Evolutionary conservation across 768 basidiomycete species (phyloP), one percentile per base, ranked within the genome.

Genomic region (Termitomyces sp.): DNA sequence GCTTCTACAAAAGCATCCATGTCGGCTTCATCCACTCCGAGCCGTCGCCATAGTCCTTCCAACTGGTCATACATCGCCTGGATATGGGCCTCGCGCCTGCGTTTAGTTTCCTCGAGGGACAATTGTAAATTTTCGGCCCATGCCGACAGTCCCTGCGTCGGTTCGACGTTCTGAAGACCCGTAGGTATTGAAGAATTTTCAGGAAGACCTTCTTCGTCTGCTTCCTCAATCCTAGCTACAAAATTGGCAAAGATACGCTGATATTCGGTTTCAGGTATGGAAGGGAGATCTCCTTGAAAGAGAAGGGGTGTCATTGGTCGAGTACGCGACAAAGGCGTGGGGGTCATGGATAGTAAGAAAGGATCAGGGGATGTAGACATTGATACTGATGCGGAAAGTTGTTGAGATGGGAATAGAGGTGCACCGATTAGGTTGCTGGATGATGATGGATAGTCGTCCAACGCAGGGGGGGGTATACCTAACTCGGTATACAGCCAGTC

Each of bases 11-110:
- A 99, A n/a, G 79, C 83, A 62, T 98, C 93, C 83, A 94, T 93
- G 42, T 87, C 88, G 0, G 69, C 71, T 45, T 94, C 90, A 0
- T 79, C 68, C 5, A 96, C 85, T 13, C 92, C 94, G 55, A 98
- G 77, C 53, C 94, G 74, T 55, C 79, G 80, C 96, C 96, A 99
- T 3, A 98, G 79, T 0, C 85, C 85, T 66, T 96, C 95, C 1
- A 99, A 79, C 59, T 93, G 85, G 68, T 98, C 94, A 64, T 94
- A 99, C 77, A 98, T 88, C 0, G 86, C 80, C 67, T 99, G 96
- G 29, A 99, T 98, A 59, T 87, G 84, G 1, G 81, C 72, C 63
- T 96, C 94, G 12, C 94, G 80, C 29, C 80, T 73, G 35, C 80
- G 78, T 70, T 94, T 94, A 48, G 84, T 75, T 13, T 89, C 85